phyloP scores from a whole-genome alignment of 106 monocot genomes.

The Dendrobium officinale region DNA sequence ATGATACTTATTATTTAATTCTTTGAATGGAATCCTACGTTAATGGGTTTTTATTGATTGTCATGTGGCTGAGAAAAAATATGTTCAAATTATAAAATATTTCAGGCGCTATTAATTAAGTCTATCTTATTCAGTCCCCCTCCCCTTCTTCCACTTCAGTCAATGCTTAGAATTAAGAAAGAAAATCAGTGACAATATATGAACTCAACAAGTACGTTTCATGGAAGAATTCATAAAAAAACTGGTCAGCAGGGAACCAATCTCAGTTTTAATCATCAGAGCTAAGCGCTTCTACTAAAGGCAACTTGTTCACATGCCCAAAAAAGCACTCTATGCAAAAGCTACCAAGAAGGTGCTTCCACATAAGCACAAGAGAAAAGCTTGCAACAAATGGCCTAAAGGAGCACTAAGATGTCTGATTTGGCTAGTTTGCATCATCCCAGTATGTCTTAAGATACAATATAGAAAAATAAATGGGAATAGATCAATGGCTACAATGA shows the following conservation, averaged over 20 bases:
- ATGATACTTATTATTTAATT: too few species aligned
- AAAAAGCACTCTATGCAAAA: background rate
- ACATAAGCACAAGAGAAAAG: background rate
- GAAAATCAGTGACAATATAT: background rate
- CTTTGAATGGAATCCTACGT: background rate
- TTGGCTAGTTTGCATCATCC: constrained; percentile 9
- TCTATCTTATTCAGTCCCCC: background rate
- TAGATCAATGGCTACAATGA: too few species aligned
- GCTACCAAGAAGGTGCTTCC: background rate
- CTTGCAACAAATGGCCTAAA: constrained; percentile 2
- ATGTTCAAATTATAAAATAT: background rate
- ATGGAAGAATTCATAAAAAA: background rate
- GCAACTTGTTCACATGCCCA: background rate
- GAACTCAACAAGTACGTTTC: too few species aligned
- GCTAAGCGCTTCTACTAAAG: constrained; percentile 5
- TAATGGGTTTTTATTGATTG: background rate
- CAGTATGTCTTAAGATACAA: background rate
- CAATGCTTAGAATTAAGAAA: background rate
- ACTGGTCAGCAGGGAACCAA: constrained; percentile 13
- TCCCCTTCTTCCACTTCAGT: background rate
- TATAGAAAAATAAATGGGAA: background rate
- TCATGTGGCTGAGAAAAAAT: background rate
- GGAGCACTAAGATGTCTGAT: constrained; percentile 3
- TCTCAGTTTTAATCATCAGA: constrained; percentile 11
- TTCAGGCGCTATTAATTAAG: background rate